Evolutionary conservation across 768 basidiomycete genomes (phyloP).

Genomic region (Russula griseocarnosa): DNA sequence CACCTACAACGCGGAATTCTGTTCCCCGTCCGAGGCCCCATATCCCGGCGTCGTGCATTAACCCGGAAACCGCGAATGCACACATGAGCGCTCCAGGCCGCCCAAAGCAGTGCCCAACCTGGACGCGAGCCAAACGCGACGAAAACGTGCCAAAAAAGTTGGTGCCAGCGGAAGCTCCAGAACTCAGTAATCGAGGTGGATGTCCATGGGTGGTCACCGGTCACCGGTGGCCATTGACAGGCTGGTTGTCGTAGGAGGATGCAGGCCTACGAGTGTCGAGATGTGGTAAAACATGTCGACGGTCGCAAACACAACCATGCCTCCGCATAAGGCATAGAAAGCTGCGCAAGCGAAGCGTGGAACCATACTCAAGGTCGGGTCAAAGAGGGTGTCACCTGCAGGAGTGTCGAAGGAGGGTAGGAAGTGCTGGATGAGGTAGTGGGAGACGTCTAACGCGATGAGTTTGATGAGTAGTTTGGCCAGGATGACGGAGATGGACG

Average conservation of each 20-base stretch:
- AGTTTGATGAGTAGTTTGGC: conserved; percentile 6
- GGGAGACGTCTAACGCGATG: conserved; percentile 7
- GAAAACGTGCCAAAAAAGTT: conserved; percentile 36
- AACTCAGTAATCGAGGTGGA: conserved; percentile 40
- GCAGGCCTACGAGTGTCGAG: conserved; percentile 31
- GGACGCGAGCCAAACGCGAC: conserved; percentile 35
- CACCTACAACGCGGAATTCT: conserved; percentile 42
- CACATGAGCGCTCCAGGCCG: conserved; percentile 51
- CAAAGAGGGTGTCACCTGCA: conserved; percentile 22
- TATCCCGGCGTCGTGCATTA: conserved; percentile 54
- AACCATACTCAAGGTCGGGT: not conserved
- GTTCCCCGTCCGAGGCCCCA: conserved; percentile 57
- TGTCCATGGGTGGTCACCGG: conserved; percentile 37
- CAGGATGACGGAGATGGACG: not conserved
- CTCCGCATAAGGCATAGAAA: not conserved
- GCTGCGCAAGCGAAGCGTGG: not conserved
- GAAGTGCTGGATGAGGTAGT: conserved; percentile 11
- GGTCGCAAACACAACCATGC: not conserved
- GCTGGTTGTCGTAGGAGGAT: conserved; percentile 35
- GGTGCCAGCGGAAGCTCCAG: conserved; percentile 43
- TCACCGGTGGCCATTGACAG: conserved; percentile 38
- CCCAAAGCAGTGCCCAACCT: conserved; percentile 43
- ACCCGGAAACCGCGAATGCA: conserved; percentile 54
- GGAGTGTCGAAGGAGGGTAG: conserved; percentile 12
- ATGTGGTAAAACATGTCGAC: not conserved